A percentile compares a stretch with the other conserved stretches of the same genome.
Evolutionary conservation across 2,329 filamentous ascomycete genomes (phyloP).

Genomic region (Periconia sp.): DNA sequence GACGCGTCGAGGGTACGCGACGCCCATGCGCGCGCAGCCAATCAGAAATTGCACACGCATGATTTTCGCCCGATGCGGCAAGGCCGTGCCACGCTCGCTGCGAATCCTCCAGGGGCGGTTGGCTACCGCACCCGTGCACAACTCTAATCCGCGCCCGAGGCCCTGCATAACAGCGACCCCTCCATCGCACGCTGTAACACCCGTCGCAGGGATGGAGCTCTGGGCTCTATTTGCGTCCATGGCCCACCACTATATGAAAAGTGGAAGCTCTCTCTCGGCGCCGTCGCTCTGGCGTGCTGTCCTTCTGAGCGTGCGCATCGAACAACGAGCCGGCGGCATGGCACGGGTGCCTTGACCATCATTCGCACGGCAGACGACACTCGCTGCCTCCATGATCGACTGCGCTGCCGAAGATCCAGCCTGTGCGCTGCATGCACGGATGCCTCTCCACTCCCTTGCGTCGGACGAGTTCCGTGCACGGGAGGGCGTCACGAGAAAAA

Average conservation of each 20-base stretch:
- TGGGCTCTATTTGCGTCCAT: background rate
- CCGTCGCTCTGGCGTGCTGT: too few species aligned
- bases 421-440: background rate
- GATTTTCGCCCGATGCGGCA: slow-evolving; percentile 13
- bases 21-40: slow-evolving; percentile 11
- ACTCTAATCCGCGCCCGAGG: too few species aligned
- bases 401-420: background rate
- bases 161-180: slow-evolving; percentile 12
- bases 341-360: too few species aligned
- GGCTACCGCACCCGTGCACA: too few species aligned
- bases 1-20: slow-evolving; percentile 16
- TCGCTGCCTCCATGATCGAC: slow-evolving; percentile 1
- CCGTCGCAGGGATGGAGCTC: slow-evolving; percentile 1
- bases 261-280: too few species aligned
- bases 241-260: too few species aligned
- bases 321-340: too few species aligned
- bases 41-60: too few species aligned
- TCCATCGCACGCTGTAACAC: slow-evolving; percentile 2
- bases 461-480: background rate
- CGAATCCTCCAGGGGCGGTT: too few species aligned
- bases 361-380: too few species aligned
- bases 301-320: too few species aligned
- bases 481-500: too few species aligned
- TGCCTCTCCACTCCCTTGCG: background rate
- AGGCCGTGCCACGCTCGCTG: background rate